These are phyloP conservation scores for Fusarium luffae DNA, from an alignment of 2,329 filamentous ascomycete genomes.

Conservation along the genomic window DNA sequence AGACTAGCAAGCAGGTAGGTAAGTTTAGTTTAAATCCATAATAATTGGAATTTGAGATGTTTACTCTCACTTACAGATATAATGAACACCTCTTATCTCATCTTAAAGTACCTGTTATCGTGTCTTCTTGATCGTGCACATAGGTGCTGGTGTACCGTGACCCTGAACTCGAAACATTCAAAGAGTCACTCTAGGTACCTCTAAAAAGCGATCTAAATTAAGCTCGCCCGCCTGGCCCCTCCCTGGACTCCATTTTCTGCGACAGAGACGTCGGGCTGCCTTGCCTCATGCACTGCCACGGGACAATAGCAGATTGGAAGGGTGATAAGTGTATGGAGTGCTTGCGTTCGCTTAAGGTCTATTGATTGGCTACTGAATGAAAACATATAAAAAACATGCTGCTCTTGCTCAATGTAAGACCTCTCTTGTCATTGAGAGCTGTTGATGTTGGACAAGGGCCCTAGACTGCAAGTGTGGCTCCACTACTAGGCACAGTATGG, in stretches of 20 bases:
- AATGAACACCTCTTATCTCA: background rate
- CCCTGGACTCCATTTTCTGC: constrained; percentile 18
- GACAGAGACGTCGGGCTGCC: constrained; percentile 43
- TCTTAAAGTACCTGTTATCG: background rate
- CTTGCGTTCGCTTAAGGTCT: background rate
- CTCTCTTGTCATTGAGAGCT: constrained; percentile 13
- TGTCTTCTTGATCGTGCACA: background rate
- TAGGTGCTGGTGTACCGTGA: background rate
- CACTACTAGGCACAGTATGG: background rate
- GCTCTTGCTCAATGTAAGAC: constrained; percentile 23
- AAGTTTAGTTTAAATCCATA: background rate
- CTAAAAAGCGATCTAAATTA: constrained; percentile 11
- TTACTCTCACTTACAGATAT: background rate
- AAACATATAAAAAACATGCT: background rate
- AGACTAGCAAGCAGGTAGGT: background rate
- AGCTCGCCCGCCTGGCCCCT: constrained; percentile 8
- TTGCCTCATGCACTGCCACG: constrained; percentile 50
- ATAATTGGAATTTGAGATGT: background rate
- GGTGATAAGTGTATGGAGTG: constrained; percentile 5
- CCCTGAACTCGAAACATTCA: constrained; percentile 1
- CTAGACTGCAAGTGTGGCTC: background rate
- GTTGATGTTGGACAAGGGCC: constrained; percentile 15
- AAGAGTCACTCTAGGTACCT: constrained; percentile 28
- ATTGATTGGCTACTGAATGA: constrained; percentile 25
- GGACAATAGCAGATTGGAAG: constrained; percentile 44